These are phyloP conservation scores for Psidium friedrichsthalianum DNA, from an alignment of 345 rosid species.

Conservation along the genomic window DNA sequence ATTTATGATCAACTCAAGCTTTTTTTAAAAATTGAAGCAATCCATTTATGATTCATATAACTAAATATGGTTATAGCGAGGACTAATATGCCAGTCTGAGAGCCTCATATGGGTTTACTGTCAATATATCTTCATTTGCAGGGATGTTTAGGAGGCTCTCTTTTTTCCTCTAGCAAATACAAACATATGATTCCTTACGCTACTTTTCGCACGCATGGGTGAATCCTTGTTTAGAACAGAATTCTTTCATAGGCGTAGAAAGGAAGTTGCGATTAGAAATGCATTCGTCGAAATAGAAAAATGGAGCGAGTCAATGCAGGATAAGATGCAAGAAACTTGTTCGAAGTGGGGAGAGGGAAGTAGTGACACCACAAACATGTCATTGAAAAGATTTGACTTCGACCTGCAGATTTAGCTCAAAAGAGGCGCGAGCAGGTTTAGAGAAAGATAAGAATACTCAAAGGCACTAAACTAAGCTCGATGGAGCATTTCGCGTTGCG, in stretches of 20 bases:
- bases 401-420: background rate
- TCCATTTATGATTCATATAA: too few species aligned
- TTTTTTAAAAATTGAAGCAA: too few species aligned
- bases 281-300: background rate
- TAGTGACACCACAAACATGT: background rate
- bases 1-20: too few species aligned
- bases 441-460: background rate
- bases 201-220: background rate
- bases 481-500: background rate
- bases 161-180: background rate
- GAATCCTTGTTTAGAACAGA: background rate
- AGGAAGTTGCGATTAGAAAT: background rate
- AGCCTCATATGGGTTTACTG: background rate
- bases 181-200: background rate
- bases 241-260: background rate
- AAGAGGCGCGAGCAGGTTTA: background rate
- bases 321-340: background rate
- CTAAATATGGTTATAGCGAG: too few species aligned
- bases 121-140: background rate
- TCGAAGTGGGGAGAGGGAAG: background rate
- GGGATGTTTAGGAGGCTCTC: background rate
- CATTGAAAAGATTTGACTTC: background rate
- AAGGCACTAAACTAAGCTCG: background rate
- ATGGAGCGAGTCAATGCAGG: background rate
- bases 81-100: background rate